A percentile compares a stretch with the other conserved stretches of the same genome.
These are phyloP conservation scores for Curvularia sp. DNA, from an alignment of 2,329 filamentous ascomycete genomes.

Conservation along the genomic window DNA sequence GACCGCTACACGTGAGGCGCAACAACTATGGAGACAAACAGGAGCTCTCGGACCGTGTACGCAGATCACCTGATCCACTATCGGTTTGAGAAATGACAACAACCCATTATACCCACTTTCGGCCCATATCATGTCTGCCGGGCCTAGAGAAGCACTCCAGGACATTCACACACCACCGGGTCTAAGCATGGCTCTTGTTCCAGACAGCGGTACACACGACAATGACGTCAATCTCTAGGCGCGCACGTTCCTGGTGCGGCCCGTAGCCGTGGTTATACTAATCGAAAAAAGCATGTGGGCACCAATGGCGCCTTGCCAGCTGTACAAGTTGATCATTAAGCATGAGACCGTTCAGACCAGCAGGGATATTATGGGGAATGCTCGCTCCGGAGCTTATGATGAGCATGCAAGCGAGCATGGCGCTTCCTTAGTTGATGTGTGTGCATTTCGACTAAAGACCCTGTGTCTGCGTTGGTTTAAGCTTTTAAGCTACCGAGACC, in stretches of 20 bases:
- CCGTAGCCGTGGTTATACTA: conserved; percentile 36
- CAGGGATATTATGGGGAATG: conserved; percentile 22
- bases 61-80: not conserved
- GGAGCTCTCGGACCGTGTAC: not conserved
- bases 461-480: conserved; percentile 10
- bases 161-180: conserved; percentile 16
- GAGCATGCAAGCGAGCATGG: conserved; percentile 27
- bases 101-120: conserved; percentile 10
- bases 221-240: conserved; percentile 39
- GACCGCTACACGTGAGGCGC: conserved; percentile 6
- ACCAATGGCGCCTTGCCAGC: conserved; percentile 48
- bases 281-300: conserved; percentile 27
- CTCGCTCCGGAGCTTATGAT: conserved; percentile 23
- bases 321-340: conserved; percentile 46
- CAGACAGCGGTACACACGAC: conserved; percentile 15
- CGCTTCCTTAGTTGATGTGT: conserved; percentile 24
- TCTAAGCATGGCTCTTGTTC: conserved; percentile 16
- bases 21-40: not conserved
- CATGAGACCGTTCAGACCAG: conserved; percentile 30
- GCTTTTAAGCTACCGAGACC: conserved; percentile 13
- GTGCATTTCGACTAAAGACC: conserved; percentile 20
- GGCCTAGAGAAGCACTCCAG: conserved; percentile 24
- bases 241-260: conserved; percentile 33
- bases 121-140: conserved; percentile 11
- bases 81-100: conserved; percentile 12